These are phyloP conservation scores for Diospyros kaki DNA, from an alignment of 148 eudicot species.

Conservation along the genomic window DNA sequence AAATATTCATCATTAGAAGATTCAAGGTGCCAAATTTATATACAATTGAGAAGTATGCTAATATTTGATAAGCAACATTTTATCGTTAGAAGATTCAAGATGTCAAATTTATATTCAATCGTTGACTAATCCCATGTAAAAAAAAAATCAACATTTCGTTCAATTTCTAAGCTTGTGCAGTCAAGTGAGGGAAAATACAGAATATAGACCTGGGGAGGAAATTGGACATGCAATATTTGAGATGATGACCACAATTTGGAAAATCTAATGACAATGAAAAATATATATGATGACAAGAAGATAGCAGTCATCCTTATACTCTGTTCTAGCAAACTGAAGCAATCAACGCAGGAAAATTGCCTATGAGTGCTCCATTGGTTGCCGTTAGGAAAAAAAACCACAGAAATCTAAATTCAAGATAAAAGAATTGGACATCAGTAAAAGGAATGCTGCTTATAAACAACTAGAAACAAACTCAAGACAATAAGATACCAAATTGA, in stretches of 20 bases:
- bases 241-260: not conserved
- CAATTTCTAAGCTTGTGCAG: not conserved
- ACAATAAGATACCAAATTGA: too few species aligned
- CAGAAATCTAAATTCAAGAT: too few species aligned
- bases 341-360: too few species aligned
- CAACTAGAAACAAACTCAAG: too few species aligned
- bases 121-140: too few species aligned
- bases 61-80: constrained; percentile 6
- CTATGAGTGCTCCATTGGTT: too few species aligned
- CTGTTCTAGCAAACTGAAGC: not conserved
- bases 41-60: not conserved
- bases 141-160: constrained; percentile 1
- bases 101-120: not conserved
- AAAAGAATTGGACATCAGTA: too few species aligned
- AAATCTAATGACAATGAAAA: not conserved
- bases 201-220: not conserved
- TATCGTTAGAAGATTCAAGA: constrained; percentile 2
- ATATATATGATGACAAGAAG: not conserved
- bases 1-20: constrained; percentile 9
- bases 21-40: not conserved
- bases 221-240: not conserved
- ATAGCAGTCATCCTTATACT: not conserved
- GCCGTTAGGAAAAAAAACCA: too few species aligned
- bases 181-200: not conserved
- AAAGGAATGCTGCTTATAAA: too few species aligned